Evolutionary conservation across 805 yeast genomes (phyloP).

Genomic region (Spathaspora arborariae): DNA sequence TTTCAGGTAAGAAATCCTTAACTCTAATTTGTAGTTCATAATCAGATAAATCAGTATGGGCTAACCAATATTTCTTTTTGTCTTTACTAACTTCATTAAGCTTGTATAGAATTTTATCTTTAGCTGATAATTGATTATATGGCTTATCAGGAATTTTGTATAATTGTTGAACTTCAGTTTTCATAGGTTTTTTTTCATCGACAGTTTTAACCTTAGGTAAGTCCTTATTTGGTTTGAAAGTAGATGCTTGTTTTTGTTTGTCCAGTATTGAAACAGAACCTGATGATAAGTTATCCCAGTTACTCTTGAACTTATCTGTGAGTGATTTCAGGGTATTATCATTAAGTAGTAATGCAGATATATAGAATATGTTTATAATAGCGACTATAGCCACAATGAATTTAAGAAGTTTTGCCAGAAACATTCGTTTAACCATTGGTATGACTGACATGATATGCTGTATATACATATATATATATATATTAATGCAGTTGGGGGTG

Average conservation of each 20-base stretch:
- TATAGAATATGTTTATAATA: constrained; percentile 15
- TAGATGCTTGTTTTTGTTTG: neutral
- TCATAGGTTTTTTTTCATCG: neutral
- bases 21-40: constrained; percentile 13
- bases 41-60: constrained; percentile 22
- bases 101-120: constrained; percentile 14
- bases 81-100: constrained; percentile 18
- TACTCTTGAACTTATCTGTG: constrained; percentile 6
- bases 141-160: constrained; percentile 15
- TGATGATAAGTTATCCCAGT: neutral
- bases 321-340: constrained; percentile 1
- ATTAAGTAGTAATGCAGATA: constrained; percentile 14
- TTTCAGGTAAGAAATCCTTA: constrained; percentile 13
- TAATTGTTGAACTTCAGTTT: constrained; percentile 4
- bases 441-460: neutral
- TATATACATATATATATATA: neutral
- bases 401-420: constrained; percentile 13
- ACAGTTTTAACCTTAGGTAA: constrained; percentile 1
- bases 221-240: constrained; percentile 7
- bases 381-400: constrained; percentile 15
- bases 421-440: constrained; percentile 10
- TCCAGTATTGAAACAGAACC: constrained; percentile 1
- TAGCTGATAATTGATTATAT: constrained; percentile 13
- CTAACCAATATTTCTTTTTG: constrained; percentile 23
- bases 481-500: neutral